Percentiles rank a stretch among this genome's conserved stretches.
These are phyloP conservation scores for Elaeis oleifera DNA, from an alignment of 202 grass and related monocot genomes.

Conservation along the genomic window DNA sequence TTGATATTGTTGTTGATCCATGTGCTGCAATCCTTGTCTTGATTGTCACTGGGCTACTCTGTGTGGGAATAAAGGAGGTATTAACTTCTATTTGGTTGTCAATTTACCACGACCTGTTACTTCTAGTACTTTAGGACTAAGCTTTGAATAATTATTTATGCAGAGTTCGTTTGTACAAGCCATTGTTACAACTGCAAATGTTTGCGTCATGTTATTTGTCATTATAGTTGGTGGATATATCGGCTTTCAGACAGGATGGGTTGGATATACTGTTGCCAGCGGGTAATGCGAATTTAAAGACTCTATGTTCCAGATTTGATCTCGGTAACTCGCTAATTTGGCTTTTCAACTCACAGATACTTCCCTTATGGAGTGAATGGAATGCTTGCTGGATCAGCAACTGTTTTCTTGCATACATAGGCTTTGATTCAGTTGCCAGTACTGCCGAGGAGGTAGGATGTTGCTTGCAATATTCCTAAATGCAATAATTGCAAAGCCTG, in stretches of 20 bases:
- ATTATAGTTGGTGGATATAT: constrained; percentile 89
- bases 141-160: constrained; percentile 6
- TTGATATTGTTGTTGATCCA: constrained; percentile 76
- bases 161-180: constrained; percentile 89
- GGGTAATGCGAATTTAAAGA: constrained; percentile 41
- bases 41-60: constrained; percentile 59
- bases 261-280: constrained; percentile 67
- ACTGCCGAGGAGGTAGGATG: constrained; percentile 86
- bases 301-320: not conserved
- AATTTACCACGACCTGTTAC: not conserved
- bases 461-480: constrained; percentile 3
- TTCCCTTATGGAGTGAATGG: constrained; percentile 93
- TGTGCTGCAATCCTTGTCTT: constrained; percentile 76
- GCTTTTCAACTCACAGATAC: constrained; percentile 47
- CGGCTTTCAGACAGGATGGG: constrained; percentile 94
- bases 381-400: constrained; percentile 89
- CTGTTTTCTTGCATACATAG: constrained; percentile 98
- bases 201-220: constrained; percentile 96
- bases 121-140: constrained; percentile 9
- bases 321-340: constrained; percentile 5
- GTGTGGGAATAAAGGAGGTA: constrained; percentile 94
- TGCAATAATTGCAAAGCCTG: not conserved
- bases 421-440: constrained; percentile 89
- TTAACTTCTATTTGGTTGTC: constrained; percentile 25
- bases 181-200: constrained; percentile 68